Conservation (phyloP, 1,284 basidiomycete species). For the Hymenochaete sp. region DNA sequence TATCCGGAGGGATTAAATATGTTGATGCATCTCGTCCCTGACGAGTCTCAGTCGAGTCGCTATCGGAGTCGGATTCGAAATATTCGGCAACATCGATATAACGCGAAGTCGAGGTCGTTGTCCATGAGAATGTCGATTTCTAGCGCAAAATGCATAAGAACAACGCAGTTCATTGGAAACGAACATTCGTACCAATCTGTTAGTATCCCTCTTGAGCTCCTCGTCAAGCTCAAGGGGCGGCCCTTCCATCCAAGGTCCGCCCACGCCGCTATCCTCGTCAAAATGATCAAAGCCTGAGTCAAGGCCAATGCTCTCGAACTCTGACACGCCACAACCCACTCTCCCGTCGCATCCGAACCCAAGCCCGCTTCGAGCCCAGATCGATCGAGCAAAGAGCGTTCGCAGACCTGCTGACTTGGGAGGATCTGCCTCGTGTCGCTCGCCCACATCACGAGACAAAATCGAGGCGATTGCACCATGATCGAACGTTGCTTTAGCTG, state of each 20-base stretch:
- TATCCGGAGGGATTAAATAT: not conserved
- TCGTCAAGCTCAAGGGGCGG: constrained; percentile 5
- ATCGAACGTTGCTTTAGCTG: not conserved
- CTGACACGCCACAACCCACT: not conserved
- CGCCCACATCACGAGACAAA: not conserved
- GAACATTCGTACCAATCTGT: constrained; percentile 7
- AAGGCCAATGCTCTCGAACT: not conserved
- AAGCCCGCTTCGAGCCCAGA: constrained; percentile 9
- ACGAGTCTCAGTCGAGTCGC: constrained; percentile 3
- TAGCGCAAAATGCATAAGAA: not conserved
- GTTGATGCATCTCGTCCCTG: constrained; percentile 1
- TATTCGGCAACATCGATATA: constrained; percentile 14
- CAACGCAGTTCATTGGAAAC: not conserved
- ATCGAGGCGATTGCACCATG: not conserved
- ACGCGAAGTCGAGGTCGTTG: constrained; percentile 16
- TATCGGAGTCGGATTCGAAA: constrained; percentile 11
- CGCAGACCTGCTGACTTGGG: constrained; percentile 7
- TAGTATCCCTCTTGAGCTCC: constrained; percentile 5
- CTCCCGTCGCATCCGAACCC: not conserved
- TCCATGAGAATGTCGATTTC: constrained; percentile 18
- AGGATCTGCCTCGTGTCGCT: not conserved
- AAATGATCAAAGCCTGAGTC: not conserved
- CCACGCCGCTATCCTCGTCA: not conserved
- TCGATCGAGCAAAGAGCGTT: constrained; percentile 12
- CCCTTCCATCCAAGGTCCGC: constrained; percentile 5